A percentile compares a stretch with the other conserved stretches of the same genome.
These are phyloP conservation scores for Vanilla planifolia DNA, from an alignment of 106 monocot species.

Conservation along the genomic window DNA sequence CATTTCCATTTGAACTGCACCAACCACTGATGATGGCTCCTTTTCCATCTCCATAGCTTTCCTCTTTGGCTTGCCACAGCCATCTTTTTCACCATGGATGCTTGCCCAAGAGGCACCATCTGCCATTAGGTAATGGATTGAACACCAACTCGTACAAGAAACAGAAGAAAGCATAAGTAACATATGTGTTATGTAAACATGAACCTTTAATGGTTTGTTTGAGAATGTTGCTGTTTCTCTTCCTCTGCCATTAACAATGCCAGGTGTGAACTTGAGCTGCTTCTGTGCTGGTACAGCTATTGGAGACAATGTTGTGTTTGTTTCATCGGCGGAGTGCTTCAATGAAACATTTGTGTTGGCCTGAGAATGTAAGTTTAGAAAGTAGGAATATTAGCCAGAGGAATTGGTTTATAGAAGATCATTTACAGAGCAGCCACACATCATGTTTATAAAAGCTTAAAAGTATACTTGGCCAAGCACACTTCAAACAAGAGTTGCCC, in stretches of 20 bases:
- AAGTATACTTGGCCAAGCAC: neutral
- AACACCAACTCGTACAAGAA: too few relatives aligned
- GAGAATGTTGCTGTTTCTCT: slow-evolving; percentile 34
- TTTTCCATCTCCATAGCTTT: slow-evolving; percentile 94
- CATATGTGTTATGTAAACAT: neutral
- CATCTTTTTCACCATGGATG: slow-evolving; percentile 59
- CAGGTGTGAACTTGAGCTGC: slow-evolving; percentile 87
- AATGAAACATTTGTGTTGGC: slow-evolving; percentile 39
- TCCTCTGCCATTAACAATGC: slow-evolving; percentile 74
- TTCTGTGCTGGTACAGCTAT: slow-evolving; percentile 83
- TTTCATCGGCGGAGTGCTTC: slow-evolving; percentile 73
- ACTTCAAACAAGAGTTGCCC: neutral
- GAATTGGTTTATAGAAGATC: neutral
- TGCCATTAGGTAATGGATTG: slow-evolving; percentile 11
- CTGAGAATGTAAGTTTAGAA: slow-evolving; percentile 20
- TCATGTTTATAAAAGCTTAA: neutral
- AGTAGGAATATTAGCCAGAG: neutral
- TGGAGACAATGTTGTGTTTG: slow-evolving; percentile 56
- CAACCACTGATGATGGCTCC: slow-evolving; percentile 94
- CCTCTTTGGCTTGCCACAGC: slow-evolving; percentile 55
- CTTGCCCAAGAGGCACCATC: slow-evolving; percentile 67
- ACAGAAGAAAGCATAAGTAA: neutral
- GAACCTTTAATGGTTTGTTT: slow-evolving; percentile 54
- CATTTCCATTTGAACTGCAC: slow-evolving; percentile 98
- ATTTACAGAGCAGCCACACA: neutral